A percentile compares a stretch with the other conserved stretches of the same genome.
phyloP scores from a whole-genome alignment of 2,329 filamentous ascomycete species.

The Pseudogymnoascus sp. region DNA sequence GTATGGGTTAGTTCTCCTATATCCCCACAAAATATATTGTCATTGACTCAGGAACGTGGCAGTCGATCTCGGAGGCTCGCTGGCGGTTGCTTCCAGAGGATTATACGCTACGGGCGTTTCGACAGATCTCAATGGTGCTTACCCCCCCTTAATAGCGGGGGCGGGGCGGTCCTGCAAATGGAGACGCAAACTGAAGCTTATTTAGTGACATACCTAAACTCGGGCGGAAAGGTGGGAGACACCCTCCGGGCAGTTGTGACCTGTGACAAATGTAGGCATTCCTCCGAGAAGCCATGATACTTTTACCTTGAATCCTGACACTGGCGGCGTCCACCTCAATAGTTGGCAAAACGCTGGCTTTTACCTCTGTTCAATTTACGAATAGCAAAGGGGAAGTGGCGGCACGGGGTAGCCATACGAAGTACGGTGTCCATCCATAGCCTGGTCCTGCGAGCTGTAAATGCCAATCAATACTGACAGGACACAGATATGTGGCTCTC shows the following conservation, averaged over 20 bases:
- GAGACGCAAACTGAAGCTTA: background rate
- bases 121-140: constrained; percentile 52
- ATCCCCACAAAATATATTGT: background rate
- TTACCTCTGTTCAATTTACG: constrained; percentile 49
- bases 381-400: constrained; percentile 51
- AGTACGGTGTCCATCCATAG: constrained; percentile 35
- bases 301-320: constrained; percentile 5
- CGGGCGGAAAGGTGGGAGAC: constrained; percentile 50
- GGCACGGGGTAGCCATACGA: constrained; percentile 57
- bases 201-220: constrained; percentile 53
- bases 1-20: constrained; percentile 38
- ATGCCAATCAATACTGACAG: constrained; percentile 2
- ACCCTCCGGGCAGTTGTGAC: constrained; percentile 46
- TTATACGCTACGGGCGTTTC: constrained; percentile 56
- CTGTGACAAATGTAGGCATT: constrained; percentile 50
- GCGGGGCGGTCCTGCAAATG: constrained; percentile 2
- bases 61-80: constrained; percentile 56
- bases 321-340: background rate
- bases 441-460: background rate
- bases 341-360: constrained; percentile 59
- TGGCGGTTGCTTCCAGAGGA: constrained; percentile 57
- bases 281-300: background rate
- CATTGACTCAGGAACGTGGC: constrained; percentile 8
- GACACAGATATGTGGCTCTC: constrained; percentile 26
- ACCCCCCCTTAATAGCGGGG: background rate